These are phyloP conservation scores for Acorus calamus DNA, from an alignment of 106 monocot genomes.

Conservation along the genomic window DNA sequence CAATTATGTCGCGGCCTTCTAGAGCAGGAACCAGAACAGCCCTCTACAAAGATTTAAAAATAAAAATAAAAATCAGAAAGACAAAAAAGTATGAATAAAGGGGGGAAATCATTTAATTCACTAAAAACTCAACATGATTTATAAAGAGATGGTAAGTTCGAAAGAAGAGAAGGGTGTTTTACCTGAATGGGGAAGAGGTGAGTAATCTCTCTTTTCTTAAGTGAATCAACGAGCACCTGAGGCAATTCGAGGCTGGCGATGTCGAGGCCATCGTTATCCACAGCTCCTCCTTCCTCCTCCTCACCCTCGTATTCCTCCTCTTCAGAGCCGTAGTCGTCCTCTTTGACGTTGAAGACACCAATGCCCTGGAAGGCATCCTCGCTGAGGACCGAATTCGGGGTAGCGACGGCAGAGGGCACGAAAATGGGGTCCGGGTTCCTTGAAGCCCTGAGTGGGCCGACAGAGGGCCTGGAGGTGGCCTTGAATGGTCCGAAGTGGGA, in stretches of 20 bases:
- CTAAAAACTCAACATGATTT: too few relatives aligned
- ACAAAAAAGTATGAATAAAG: not conserved
- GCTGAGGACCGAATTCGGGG: slow-evolving; percentile 78
- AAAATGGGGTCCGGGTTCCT: not conserved
- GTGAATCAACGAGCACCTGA: slow-evolving; percentile 50
- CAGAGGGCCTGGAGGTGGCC: not conserved
- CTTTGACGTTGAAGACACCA: slow-evolving; percentile 15
- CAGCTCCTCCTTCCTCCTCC: slow-evolving; percentile 3
- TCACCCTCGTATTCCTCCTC: not conserved
- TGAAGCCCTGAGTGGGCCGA: too few relatives aligned
- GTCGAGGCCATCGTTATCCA: slow-evolving; percentile 38
- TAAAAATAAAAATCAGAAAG: not conserved
- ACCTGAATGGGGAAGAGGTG: slow-evolving; percentile 98
- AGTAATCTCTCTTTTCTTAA: slow-evolving; percentile 81
- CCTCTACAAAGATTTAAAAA: slow-evolving; percentile 40
- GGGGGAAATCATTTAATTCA: not conserved
- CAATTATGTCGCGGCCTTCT: slow-evolving; percentile 92
- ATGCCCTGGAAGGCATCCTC: slow-evolving; percentile 94
- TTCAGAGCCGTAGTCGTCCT: not conserved
- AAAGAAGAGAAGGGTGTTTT: too few relatives aligned
- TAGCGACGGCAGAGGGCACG: slow-evolving; percentile 41
- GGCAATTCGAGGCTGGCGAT: slow-evolving; percentile 69
- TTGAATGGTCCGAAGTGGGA: not conserved
- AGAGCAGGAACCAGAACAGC: slow-evolving; percentile 88
- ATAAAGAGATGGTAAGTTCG: too few relatives aligned